These are phyloP conservation scores for Cyathus striatus DNA, from an alignment of 768 basidiomycete species.

Conservation along the genomic window DNA sequence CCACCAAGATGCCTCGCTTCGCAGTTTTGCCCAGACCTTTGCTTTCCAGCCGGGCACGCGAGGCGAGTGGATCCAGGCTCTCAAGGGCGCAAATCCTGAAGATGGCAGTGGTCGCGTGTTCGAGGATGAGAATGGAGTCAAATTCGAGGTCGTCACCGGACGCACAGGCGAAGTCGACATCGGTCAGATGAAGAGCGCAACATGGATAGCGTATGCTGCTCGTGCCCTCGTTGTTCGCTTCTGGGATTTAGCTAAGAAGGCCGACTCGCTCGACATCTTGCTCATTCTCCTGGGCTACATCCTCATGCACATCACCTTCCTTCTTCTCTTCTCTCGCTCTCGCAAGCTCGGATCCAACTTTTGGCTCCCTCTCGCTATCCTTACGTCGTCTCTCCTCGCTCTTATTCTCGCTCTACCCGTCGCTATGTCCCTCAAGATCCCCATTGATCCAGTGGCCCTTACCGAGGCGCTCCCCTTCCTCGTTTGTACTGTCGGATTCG, in stretches of 20 bases:
- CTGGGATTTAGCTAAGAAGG: conserved; percentile 87
- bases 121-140: conserved; percentile 34
- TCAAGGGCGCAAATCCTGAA: conserved; percentile 11
- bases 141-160: conserved; percentile 43
- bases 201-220: conserved; percentile 88
- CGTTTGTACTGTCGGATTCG: conserved; percentile 96
- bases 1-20: conserved; percentile 10
- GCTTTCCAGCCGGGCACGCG: conserved; percentile 45
- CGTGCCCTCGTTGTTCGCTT: conserved; percentile 73
- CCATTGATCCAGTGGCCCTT: conserved; percentile 87
- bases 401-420: conserved; percentile 83
- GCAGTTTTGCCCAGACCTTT: conserved; percentile 13
- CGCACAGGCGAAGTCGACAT: conserved; percentile 42
- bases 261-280: conserved; percentile 93
- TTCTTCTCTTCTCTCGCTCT: conserved; percentile 84
- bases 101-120: conserved; percentile 12
- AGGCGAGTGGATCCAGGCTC: conserved; percentile 43
- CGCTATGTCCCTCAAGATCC: conserved; percentile 68
- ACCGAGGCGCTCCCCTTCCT: conserved; percentile 97
- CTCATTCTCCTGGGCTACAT: conserved; percentile 91
- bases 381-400: conserved; percentile 77
- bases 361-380: conserved; percentile 59
- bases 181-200: conserved; percentile 72
- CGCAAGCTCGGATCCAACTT: conserved; percentile 73
- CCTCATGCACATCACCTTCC: conserved; percentile 94